Evolutionary conservation across 2,329 filamentous ascomycete genomes (phyloP), one percentile per base, ranked within the genome.

Genomic region (Fusarium continuum): DNA sequence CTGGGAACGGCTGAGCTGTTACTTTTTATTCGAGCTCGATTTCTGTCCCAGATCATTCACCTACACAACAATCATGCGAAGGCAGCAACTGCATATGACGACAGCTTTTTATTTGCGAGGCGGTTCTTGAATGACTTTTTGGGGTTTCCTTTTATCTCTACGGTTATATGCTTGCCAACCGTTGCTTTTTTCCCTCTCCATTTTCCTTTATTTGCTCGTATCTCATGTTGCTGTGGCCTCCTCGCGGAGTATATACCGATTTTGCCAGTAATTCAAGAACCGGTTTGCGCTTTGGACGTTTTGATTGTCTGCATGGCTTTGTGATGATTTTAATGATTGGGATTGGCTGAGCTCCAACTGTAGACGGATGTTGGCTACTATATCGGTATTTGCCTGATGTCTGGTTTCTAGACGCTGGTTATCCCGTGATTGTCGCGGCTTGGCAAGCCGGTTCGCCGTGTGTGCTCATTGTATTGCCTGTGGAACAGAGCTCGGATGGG

Each of bases 121-220:
- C 65, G 70, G 65, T 73, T 72, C 63, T 70, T 71, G 68, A 71
- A 65, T 59, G 62, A 68, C 47, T 55, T 72, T 65, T 65, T n/a
- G n/a, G 50, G 61, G 71, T 71, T 72, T 60, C 58, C 36, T n/a
- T n/a, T n/a, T n/a, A 61, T 58, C 57, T 70, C 48, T 65, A 47
- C 53, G 43, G 52, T 53, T 55, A 48, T 39, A 53, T 64, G 57
- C 56, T 61, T 48, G 62, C 56, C 47, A 34, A 60, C 56, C 56
- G 34, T 45, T 60, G 34, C 28, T 46, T 61, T 67, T 64, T 62
- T 61, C 41, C 63, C 44, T 51, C 61, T 52, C 41, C 63, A 46
- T 51, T 62, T 52, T 57, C 59, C 56, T 62, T 46, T 63, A 61
- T 62, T 66, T 65, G 45, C 47, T 65, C 61, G 65, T 48, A 65